Base-by-base conservation (phyloP, 306 rosid genomes). In the Rubus idaeus region DNA sequence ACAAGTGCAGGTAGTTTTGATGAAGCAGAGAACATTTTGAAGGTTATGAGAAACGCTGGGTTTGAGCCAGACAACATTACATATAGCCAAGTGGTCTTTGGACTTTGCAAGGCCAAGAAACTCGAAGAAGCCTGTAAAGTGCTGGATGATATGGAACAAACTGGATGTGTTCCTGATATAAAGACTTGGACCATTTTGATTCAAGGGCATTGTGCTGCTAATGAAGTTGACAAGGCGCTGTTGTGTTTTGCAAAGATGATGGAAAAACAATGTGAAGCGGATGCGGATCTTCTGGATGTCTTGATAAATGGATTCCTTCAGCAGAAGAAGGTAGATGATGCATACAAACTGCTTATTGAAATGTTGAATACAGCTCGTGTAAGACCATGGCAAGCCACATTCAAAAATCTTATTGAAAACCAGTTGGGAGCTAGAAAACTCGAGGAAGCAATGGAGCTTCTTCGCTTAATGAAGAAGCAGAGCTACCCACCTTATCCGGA, bases 121-220 rank as follows among this genome's bases (percentile, higher is more conserved):
- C 71, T 89, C 62, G 89, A 89, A 78, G 99, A 92, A 75, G 97
- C 99, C 41, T 81, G 87, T 67, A 55, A 77, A 56, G 80, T 92
- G 78, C 82, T 92, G 80, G 98, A 89, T 73, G 91, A 85, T 73
- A 92, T 95, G 99, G 91, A 90, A 82, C 88, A 83, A 56, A 47
- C 77, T 72, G 97, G 96, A 50, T 89, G 96, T 74, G 70, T 79
- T 77, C 97, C 99, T 58, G 97, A 95, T 85, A 77, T 90, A 74
- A 92, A 86, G 85, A 92, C 99, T 47, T 90, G 97, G 99, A 89
- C 97, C 65, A 84, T 92, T 84, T 88, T 95, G 86, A 95, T 95
- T 76, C 92, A 89, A 77, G 99, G 99, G 74, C 88, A 88, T 82
- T 92, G 97, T 87, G 70, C 83, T 53, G 92, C 91, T 73, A 75